Evolutionary conservation across 2,329 filamentous ascomycete species (phyloP).

Genomic region (Gaeumannomyces sp.): DNA sequence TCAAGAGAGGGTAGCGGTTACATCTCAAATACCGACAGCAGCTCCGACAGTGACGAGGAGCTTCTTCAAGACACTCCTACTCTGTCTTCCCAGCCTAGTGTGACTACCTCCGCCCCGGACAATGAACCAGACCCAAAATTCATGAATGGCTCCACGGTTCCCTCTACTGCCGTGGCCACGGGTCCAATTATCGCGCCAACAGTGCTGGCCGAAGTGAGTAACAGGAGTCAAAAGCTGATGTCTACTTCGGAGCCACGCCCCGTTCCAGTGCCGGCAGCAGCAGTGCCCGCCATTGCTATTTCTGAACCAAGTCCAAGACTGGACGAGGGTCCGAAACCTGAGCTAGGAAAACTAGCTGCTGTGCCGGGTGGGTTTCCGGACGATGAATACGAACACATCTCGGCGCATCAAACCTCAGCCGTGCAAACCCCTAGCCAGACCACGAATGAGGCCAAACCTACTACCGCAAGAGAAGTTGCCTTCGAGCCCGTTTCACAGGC

Average conservation of each 20-base stretch:
- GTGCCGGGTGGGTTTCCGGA: slow-evolving; percentile 56
- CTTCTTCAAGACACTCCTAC: slow-evolving; percentile 16
- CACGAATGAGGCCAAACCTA: background rate
- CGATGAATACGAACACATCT: slow-evolving; percentile 24
- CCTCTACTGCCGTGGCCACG: too few relatives aligned
- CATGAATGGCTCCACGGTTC: slow-evolving; percentile 6
- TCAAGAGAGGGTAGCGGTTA: slow-evolving; percentile 62
- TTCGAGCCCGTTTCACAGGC: slow-evolving; percentile 20
- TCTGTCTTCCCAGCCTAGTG: slow-evolving; percentile 16
- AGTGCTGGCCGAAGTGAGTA: too few relatives aligned
- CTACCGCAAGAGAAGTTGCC: slow-evolving; percentile 11
- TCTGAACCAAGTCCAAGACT: slow-evolving; percentile 30
- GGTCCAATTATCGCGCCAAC: too few relatives aligned
- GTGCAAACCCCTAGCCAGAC: background rate
- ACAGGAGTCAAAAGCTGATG: too few relatives aligned
- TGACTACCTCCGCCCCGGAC: slow-evolving; percentile 15
- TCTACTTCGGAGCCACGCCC: slow-evolving; percentile 7
- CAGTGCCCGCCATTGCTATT: slow-evolving; percentile 31
- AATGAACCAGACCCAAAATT: slow-evolving; percentile 7
- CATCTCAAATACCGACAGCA: slow-evolving; percentile 45
- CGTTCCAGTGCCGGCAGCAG: slow-evolving; percentile 25
- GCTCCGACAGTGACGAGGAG: slow-evolving; percentile 33
- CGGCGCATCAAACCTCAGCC: background rate
- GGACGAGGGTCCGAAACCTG: slow-evolving; percentile 13
- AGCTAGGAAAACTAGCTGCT: slow-evolving; percentile 23